Evolutionary conservation across 257 asterid genomes (phyloP).

Genomic region (Jasminum sambac): DNA sequence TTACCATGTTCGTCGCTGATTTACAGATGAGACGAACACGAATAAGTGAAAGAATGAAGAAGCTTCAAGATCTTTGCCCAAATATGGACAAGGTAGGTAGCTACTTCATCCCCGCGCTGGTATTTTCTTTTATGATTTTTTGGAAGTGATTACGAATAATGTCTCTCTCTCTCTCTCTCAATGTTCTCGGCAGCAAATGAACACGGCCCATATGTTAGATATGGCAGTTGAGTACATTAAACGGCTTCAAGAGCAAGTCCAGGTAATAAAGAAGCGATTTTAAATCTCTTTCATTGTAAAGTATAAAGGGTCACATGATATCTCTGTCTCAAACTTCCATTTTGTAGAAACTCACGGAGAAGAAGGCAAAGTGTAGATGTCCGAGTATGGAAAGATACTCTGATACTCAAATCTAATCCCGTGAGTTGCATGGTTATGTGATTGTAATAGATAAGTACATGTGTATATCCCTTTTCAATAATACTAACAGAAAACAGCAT

Average conservation of each 20-base stretch:
- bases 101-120: background rate
- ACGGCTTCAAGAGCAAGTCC: constrained; percentile 72
- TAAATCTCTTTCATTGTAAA: constrained; percentile 7
- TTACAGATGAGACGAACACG: constrained; percentile 67
- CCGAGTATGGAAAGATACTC: constrained; percentile 31
- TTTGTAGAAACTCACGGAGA: constrained; percentile 61
- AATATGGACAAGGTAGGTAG: constrained; percentile 93
- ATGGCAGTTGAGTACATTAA: constrained; percentile 85
- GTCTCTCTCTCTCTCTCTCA: no score
- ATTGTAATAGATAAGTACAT: background rate
- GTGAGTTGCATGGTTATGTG: background rate
- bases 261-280: constrained; percentile 48
- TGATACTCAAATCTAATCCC: constrained; percentile 1
- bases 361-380: constrained; percentile 65
- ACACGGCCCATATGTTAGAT: constrained; percentile 90
- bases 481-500: background rate
- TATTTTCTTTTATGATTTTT: background rate
- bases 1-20: background rate
- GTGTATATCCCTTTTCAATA: background rate
- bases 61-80: constrained; percentile 85
- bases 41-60: constrained; percentile 85
- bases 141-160: background rate
- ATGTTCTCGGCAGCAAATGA: constrained; percentile 80
- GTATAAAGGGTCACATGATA: constrained; percentile 37
- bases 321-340: constrained; percentile 27